These are phyloP conservation scores for Cucumis cinereus DNA, from an alignment of 306 rosid species.

Conservation along the genomic window DNA sequence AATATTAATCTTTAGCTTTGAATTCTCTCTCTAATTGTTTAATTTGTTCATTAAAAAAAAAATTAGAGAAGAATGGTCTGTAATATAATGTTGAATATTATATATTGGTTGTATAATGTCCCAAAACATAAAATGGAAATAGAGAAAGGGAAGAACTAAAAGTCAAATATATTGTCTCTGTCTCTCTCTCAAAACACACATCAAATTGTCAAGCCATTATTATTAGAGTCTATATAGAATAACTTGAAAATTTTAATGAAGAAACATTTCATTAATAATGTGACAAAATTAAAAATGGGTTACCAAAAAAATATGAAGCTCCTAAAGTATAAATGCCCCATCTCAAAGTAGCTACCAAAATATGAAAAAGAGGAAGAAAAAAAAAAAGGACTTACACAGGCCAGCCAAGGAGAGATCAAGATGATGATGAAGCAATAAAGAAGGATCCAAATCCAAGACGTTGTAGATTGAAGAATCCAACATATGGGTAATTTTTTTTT, in stretches of 20 bases:
- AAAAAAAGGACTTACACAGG: neutral
- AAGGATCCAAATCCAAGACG: neutral
- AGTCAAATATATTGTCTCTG: neutral
- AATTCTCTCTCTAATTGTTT: neutral
- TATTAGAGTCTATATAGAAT: neutral
- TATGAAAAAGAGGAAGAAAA: neutral
- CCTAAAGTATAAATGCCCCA: neutral
- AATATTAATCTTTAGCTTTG: neutral
- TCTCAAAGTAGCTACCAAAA: neutral
- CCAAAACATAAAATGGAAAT: neutral
- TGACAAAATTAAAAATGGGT: neutral
- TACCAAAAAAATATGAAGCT: neutral
- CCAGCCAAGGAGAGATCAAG: neutral
- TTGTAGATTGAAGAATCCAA: neutral
- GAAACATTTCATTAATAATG: neutral
- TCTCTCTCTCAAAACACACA: neutral
- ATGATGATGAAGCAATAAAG: neutral
- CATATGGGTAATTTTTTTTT: too few relatives aligned
- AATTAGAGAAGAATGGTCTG: too few relatives aligned
- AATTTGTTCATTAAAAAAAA: neutral
- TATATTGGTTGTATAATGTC: neutral
- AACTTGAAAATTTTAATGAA: neutral
- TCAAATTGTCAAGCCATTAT: neutral
- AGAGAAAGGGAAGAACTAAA: neutral
- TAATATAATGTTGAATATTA: neutral